phyloP scores from a whole-genome alignment of 2,329 filamentous ascomycete genomes.

The Stachybotrys chlorohalonatus region DNA sequence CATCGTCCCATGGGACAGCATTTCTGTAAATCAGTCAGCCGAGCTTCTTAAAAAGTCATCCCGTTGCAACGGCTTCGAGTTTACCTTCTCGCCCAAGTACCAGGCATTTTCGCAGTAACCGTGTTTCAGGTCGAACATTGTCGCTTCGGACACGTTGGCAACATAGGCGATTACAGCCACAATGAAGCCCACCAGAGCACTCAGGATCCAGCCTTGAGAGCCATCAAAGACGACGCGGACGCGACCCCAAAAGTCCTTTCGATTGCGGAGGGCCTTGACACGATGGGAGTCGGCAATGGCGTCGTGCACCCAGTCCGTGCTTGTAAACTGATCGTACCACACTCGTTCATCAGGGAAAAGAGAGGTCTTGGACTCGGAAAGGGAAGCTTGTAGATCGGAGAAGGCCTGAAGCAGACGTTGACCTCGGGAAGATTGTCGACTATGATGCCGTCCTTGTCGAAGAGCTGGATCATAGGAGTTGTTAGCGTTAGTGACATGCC shows the following conservation, averaged over 20 bases:
- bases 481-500: background rate
- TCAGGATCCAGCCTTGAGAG: constrained; percentile 88
- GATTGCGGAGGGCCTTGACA: constrained; percentile 69
- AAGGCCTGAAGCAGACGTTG: constrained; percentile 55
- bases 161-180: constrained; percentile 81
- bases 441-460: constrained; percentile 39
- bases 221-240: constrained; percentile 71
- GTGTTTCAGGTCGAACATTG: constrained; percentile 83
- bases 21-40: constrained; percentile 23
- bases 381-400: constrained; percentile 45
- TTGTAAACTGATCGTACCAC: constrained; percentile 98
- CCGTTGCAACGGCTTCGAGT: background rate
- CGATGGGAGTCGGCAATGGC: constrained; percentile 90
- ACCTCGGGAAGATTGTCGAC: constrained; percentile 49
- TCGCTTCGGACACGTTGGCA: constrained; percentile 78
- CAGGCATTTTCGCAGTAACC: constrained; percentile 70
- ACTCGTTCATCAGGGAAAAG: constrained; percentile 74
- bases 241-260: constrained; percentile 79
- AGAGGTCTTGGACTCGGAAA: constrained; percentile 56
- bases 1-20: constrained; percentile 48
- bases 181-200: constrained; percentile 78
- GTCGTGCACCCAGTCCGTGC: constrained; percentile 97
- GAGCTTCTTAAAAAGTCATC: background rate
- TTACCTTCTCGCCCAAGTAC: constrained; percentile 62
- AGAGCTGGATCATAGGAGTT: constrained; percentile 7